Evolutionary conservation across 2,329 filamentous ascomycete genomes (phyloP).

Genomic region (Verticillium zaregamsianum): DNA sequence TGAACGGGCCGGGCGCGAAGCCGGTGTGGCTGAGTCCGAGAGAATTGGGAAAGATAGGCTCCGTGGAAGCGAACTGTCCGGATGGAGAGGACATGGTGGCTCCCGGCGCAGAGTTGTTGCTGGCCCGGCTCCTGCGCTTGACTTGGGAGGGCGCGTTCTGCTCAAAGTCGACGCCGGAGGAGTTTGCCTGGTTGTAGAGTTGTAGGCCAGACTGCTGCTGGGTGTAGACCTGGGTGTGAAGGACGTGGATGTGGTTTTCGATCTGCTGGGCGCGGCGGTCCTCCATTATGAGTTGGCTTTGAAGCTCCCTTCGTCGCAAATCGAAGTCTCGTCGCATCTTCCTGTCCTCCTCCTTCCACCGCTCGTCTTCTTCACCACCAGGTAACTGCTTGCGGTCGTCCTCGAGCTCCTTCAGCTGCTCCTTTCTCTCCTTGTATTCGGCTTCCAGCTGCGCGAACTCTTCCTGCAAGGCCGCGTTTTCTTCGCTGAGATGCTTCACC

Average conservation of each 20-base stretch:
- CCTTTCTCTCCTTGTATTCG: conserved; percentile 57
- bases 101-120: conserved; percentile 40
- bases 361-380: conserved; percentile 57
- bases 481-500: conserved; percentile 45
- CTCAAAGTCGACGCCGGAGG: conserved; percentile 45
- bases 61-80: conserved; percentile 23
- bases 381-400: conserved; percentile 62
- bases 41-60: conserved; percentile 28
- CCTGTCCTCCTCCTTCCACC: conserved; percentile 47
- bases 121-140: conserved; percentile 44
- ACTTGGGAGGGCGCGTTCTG: conserved; percentile 32
- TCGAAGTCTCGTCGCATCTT: conserved; percentile 55
- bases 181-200: conserved; percentile 42
- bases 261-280: conserved; percentile 42
- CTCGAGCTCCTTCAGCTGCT: conserved; percentile 68
- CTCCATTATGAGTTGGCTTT: conserved; percentile 43
- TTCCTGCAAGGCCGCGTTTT: conserved; percentile 59
- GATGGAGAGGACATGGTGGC: background rate
- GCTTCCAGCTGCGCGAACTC: conserved; percentile 64
- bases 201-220: conserved; percentile 36
- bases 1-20: conserved; percentile 50
- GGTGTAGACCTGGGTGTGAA: conserved; percentile 42
- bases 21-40: conserved; percentile 47
- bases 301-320: conserved; percentile 46
- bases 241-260: conserved; percentile 38